phyloP scores from a whole-genome alignment of 495 filamentous ascomycete genomes.

The Aspergillus nidulans region DNA sequence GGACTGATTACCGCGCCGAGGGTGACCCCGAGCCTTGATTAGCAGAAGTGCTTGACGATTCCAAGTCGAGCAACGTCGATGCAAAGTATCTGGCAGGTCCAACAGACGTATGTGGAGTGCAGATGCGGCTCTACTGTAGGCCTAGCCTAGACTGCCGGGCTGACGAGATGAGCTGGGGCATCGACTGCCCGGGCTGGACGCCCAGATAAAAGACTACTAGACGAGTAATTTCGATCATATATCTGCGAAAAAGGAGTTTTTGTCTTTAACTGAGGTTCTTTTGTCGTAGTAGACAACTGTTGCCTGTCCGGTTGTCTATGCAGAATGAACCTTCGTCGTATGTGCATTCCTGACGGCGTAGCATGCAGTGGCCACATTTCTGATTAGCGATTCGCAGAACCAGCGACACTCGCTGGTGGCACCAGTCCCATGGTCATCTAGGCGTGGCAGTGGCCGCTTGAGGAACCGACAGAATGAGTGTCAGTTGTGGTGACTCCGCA shows the following conservation, averaged over 20 bases:
- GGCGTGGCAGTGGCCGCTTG: background rate
- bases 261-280: background rate
- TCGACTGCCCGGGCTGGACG: background rate
- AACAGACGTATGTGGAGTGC: slow-evolving; percentile 21
- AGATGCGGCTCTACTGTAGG: slow-evolving; percentile 22
- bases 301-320: slow-evolving; percentile 7
- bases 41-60: background rate
- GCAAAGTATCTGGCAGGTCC: slow-evolving; percentile 23
- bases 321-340: slow-evolving; percentile 15
- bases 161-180: slow-evolving; percentile 7
- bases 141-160: slow-evolving; percentile 18
- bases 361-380: slow-evolving; percentile 15
- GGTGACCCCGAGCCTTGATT: slow-evolving; percentile 13
- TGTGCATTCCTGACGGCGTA: slow-evolving; percentile 16
- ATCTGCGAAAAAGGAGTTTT: background rate
- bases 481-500: too few species aligned
- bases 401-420: slow-evolving; percentile 19
- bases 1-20: slow-evolving; percentile 17
- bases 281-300: background rate
- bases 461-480: background rate
- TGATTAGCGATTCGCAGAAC: slow-evolving; percentile 12
- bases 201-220: background rate
- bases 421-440: slow-evolving; percentile 17
- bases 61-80: slow-evolving; percentile 16
- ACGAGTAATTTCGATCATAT: background rate